A percentile compares a stretch with the other conserved stretches of the same genome.
Evolutionary conservation across 2,329 filamentous ascomycete species (phyloP).

Genomic region (Aspergillus sp.): DNA sequence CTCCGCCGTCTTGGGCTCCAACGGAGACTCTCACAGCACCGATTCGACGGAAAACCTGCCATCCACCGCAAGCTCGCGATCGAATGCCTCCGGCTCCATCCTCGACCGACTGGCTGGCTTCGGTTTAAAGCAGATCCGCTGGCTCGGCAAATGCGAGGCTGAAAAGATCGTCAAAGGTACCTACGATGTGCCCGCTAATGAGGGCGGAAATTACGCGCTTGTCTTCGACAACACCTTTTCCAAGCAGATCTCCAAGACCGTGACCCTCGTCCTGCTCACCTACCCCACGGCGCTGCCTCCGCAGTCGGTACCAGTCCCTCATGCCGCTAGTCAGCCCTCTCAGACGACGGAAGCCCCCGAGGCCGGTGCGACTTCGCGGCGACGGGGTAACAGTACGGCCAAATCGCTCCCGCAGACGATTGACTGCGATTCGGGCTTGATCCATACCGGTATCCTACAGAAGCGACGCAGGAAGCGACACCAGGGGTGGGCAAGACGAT

Average conservation of each 20-base stretch:
- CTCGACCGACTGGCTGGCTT: constrained; percentile 63
- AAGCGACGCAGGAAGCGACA: constrained; percentile 92
- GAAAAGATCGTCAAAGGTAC: constrained; percentile 92
- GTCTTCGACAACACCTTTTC: constrained; percentile 99
- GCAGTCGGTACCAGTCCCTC: constrained; percentile 44
- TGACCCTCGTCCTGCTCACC: constrained; percentile 90
- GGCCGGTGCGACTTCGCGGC: constrained; percentile 41
- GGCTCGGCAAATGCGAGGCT: constrained; percentile 93
- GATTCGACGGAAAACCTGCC: constrained; percentile 37
- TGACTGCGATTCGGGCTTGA: constrained; percentile 45
- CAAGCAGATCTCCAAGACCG: constrained; percentile 90
- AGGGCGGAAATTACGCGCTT: constrained; percentile 91
- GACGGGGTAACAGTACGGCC: constrained; percentile 30
- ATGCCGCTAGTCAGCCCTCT: constrained; percentile 40
- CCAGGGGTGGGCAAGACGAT: constrained; percentile 87
- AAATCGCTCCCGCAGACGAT: constrained; percentile 24
- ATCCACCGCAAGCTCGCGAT: constrained; percentile 49
- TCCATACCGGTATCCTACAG: constrained; percentile 80
- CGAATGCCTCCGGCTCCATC: constrained; percentile 70
- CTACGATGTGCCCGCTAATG: constrained; percentile 70
- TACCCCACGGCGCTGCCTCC: constrained; percentile 72
- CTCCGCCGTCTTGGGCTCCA: constrained; percentile 50
- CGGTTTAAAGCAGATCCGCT: constrained; percentile 64
- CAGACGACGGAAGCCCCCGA: constrained; percentile 52
- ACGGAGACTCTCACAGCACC: constrained; percentile 43